Percentiles rank a stretch among this genome's conserved stretches.
phyloP scores from a whole-genome alignment of 495 filamentous ascomycete genomes.

The Penicillium cinerascens region DNA sequence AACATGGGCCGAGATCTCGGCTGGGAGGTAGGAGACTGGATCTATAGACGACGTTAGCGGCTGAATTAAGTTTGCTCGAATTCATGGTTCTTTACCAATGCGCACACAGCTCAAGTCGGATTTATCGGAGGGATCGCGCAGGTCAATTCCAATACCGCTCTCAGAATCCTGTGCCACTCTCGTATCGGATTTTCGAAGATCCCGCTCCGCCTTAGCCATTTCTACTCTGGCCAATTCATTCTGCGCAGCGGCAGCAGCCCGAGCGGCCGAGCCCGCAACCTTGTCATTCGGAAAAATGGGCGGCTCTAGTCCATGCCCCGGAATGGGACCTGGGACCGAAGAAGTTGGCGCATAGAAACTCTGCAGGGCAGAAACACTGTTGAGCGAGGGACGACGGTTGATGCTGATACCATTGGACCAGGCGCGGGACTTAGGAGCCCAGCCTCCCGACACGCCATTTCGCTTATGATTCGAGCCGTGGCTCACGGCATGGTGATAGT shows the following conservation, averaged over 20 bases:
- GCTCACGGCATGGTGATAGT: slow-evolving; percentile 10
- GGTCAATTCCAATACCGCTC: slow-evolving; percentile 77
- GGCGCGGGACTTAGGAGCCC: slow-evolving; percentile 17
- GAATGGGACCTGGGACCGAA: slow-evolving; percentile 30
- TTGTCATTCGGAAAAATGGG: slow-evolving; percentile 38
- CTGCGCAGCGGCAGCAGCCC: slow-evolving; percentile 65
- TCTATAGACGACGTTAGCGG: slow-evolving; percentile 43
- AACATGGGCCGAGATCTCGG: slow-evolving; percentile 69
- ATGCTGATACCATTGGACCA: slow-evolving; percentile 31
- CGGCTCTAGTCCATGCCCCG: slow-evolving; percentile 37
- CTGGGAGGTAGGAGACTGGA: slow-evolving; percentile 63
- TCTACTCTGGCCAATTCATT: slow-evolving; percentile 45
- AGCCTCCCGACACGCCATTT: slow-evolving; percentile 18
- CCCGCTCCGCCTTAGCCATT: slow-evolving; percentile 41
- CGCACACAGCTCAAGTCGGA: slow-evolving; percentile 40
- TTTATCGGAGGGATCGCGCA: slow-evolving; percentile 48
- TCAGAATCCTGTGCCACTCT: slow-evolving; percentile 56
- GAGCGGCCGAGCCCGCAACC: slow-evolving; percentile 65
- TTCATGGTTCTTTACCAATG: slow-evolving; percentile 30
- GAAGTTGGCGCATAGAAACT: slow-evolving; percentile 36
- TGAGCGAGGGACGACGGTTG: slow-evolving; percentile 39
- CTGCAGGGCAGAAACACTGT: slow-evolving; percentile 39
- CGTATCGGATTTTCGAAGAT: slow-evolving; percentile 31
- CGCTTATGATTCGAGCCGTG: slow-evolving; percentile 16
- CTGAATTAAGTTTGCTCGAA: not conserved